Conservation (phyloP, 257 asterid species). For the Striga asiatica region DNA sequence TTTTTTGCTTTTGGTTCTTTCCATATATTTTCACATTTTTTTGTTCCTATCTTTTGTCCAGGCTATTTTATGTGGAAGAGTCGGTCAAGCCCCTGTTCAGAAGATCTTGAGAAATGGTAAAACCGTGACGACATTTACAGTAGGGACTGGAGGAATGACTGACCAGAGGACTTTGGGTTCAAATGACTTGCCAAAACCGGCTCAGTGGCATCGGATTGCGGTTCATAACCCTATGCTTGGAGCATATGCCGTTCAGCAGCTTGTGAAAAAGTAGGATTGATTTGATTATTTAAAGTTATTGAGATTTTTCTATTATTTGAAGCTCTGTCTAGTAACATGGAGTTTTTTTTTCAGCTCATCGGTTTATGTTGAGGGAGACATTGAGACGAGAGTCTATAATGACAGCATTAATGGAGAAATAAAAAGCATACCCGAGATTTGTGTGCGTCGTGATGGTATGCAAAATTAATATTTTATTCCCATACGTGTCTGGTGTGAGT, state of each 20-base stretch:
- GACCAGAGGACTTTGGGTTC: constrained; percentile 68
- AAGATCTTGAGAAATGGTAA: constrained; percentile 90
- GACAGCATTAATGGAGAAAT: constrained; percentile 81
- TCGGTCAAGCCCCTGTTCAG: constrained; percentile 83
- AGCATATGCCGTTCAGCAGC: constrained; percentile 78
- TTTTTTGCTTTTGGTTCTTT: not conserved
- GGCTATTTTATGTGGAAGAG: constrained; percentile 91
- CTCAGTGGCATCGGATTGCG: constrained; percentile 96
- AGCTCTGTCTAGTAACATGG: constrained; percentile 21
- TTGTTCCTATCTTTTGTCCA: constrained; percentile 14
- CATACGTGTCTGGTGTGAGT: not conserved
- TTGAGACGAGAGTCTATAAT: constrained; percentile 94
- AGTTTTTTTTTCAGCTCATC: constrained; percentile 59
- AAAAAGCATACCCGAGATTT: constrained; percentile 89
- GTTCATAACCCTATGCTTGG: constrained; percentile 87
- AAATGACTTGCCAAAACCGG: constrained; percentile 62
- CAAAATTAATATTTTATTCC: not conserved
- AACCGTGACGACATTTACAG: constrained; percentile 73
- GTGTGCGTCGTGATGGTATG: constrained; percentile 94
- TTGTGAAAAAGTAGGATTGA: constrained; percentile 59
- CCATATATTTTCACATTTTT: not conserved
- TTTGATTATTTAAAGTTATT: not conserved
- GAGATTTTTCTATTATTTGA: not conserved
- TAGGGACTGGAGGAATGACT: constrained; percentile 93
- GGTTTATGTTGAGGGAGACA: constrained; percentile 91